Base-by-base conservation (phyloP, 768 basidiomycete genomes). In the Scleroderma bovista region DNA sequence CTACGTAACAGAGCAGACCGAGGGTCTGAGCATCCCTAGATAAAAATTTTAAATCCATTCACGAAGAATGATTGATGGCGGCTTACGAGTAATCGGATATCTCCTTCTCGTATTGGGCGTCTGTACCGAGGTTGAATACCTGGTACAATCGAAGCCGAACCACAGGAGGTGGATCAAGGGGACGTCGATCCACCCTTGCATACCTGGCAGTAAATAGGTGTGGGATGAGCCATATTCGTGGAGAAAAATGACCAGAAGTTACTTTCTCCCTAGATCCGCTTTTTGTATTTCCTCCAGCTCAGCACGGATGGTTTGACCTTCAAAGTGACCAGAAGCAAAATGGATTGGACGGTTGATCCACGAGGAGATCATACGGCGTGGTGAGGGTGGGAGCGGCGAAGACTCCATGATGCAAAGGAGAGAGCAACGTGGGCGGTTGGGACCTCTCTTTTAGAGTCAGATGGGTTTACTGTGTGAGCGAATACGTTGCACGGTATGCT, bases 1-100 rank as follows among this genome's bases (percentile, higher is more conserved):
- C 88, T 36, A 86, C 85, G 3, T 83, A 86, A 64, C 88, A 89
- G 15, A 91, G 62, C 12, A 88, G 72, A 2, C 88, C 88, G 26
- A 80, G 72, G n/a, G 72, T 71, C 48, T 83, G 77, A 40, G 84
- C 65, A 37, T 78, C 76, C 38, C 86, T 88, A 58, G n/a, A 22
- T 22, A n/a, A 51, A 40, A 55, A 39, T 17, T 60, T 52, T 53
- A 12, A 37, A 19, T 24, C 33, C 32, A 2, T 24, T 36, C 22
- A 29, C 6, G 26, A 17, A 29, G 26, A 19, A 16, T 33, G 29
- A 6, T 44, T 33, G 39, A 19, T n/a, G 48, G 39, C 7, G 16
- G 54, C 65, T 60, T 58, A 81, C 81, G 76, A 72, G 54, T 80
- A 80, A 44, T 73, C 62, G 31, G 67, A 54, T 23, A 82, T 56